Conservation (phyloP, 306 rosid species). For the Sechiopsis laciniata region DNA sequence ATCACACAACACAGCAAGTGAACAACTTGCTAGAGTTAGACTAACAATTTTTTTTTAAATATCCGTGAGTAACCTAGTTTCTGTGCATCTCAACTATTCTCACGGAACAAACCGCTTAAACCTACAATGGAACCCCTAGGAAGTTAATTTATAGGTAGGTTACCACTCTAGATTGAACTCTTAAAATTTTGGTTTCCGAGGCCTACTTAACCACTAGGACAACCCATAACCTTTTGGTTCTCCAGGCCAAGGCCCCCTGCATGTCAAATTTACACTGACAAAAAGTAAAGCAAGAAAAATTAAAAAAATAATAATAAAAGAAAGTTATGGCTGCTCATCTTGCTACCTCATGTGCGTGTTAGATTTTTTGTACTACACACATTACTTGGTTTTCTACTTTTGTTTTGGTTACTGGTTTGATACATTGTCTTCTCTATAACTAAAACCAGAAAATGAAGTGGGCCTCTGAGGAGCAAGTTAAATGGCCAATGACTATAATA, state of each 20-base stretch:
- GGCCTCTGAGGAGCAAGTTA: not conserved
- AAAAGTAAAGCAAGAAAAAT: not conserved
- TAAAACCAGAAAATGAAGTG: constrained; percentile 6
- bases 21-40: not conserved
- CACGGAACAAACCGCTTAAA: no score
- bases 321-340: not conserved
- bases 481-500: not conserved
- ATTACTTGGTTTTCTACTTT: not conserved
- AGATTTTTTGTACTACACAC: not conserved
- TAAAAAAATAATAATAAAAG: not conserved
- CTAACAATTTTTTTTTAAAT: no score
- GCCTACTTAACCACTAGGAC: no score
- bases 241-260: no score
- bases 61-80: no score
- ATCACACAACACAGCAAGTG: not conserved
- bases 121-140: no score
- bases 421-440: not conserved
- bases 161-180: no score
- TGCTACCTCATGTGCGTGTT: not conserved
- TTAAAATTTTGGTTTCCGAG: no score
- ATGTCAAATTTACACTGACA: not conserved
- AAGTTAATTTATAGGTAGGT: no score
- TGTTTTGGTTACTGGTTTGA: constrained; percentile 1
- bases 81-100: no score
- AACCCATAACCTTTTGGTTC: no score